Evolutionary conservation across 345 rosid species (phyloP).

Genomic region (Pugionium dolabratum): DNA sequence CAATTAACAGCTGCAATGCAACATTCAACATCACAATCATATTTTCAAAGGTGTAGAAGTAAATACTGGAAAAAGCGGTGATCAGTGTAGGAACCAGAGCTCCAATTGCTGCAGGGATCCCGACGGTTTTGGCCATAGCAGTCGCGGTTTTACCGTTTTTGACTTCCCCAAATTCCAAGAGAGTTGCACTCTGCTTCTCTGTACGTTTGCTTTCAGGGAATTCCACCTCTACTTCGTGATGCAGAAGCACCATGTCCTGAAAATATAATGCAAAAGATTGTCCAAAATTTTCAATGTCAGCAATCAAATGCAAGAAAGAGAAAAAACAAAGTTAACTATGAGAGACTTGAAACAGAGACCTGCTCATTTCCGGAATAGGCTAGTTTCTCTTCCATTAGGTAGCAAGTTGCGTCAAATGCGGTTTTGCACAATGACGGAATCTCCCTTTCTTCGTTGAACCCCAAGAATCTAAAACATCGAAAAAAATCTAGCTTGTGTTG

Average conservation of each 20-base stretch:
- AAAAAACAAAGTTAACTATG: neutral
- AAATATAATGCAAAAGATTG: slow-evolving; percentile 20
- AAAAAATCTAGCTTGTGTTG: slow-evolving; percentile 1
- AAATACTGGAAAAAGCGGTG: slow-evolving; percentile 4
- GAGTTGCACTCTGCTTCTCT: slow-evolving; percentile 68
- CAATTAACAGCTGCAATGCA: slow-evolving; percentile 64
- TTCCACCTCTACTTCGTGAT: slow-evolving; percentile 83
- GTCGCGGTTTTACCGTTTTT: slow-evolving; percentile 60
- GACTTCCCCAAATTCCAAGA: slow-evolving; percentile 71
- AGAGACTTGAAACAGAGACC: slow-evolving; percentile 46
- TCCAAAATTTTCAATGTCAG: neutral
- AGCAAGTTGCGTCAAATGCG: slow-evolving; percentile 65
- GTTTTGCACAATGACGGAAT: slow-evolving; percentile 63
- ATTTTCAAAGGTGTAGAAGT: neutral
- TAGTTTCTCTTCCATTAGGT: slow-evolving; percentile 80
- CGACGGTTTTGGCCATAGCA: slow-evolving; percentile 93
- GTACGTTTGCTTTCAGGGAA: slow-evolving; percentile 53
- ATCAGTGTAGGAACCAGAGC: slow-evolving; percentile 58
- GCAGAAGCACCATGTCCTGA: slow-evolving; percentile 96
- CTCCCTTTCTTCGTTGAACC: slow-evolving; percentile 61
- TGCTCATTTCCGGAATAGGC: slow-evolving; percentile 70
- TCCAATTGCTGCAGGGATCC: slow-evolving; percentile 85
- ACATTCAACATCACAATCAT: slow-evolving; percentile 1
- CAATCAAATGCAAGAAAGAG: slow-evolving; percentile 9
- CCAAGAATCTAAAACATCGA: slow-evolving; percentile 60